Conservation (phyloP, 352 stramenopile species). For the Thalassiosira exigua region DNA sequence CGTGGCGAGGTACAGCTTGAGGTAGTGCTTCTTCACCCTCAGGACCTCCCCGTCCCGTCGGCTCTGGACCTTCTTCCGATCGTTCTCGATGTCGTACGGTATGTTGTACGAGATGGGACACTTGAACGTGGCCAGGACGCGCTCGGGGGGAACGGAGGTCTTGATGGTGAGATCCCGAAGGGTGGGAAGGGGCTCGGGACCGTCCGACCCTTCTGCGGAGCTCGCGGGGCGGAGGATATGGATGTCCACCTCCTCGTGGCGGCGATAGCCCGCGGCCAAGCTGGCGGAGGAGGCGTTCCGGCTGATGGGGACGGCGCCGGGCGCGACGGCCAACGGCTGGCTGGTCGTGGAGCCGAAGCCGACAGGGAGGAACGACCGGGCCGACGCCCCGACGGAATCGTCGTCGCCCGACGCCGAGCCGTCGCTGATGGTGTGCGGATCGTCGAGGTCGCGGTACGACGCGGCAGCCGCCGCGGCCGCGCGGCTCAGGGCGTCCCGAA, state of each 20-base stretch:
- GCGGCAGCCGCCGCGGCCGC: not conserved
- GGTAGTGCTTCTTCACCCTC: conserved; percentile 60
- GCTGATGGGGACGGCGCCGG: not conserved
- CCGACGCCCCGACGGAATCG: conserved; percentile 6
- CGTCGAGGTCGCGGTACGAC: not conserved
- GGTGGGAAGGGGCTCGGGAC: conserved; percentile 31
- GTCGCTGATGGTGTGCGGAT: conserved; percentile 39
- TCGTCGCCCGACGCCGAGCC: conserved; percentile 32
- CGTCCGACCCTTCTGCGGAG: not conserved
- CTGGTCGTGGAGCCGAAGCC: not conserved
- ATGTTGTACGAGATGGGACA: conserved; percentile 51
- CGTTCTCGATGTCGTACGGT: conserved; percentile 47
- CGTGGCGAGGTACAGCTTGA: conserved; percentile 60
- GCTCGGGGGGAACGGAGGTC: conserved; percentile 33
- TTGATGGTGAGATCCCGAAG: conserved; percentile 59
- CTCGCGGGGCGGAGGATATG: conserved; percentile 43
- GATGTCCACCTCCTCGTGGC: conserved; percentile 59
- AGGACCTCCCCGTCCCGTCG: conserved; percentile 55
- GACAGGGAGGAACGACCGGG: not conserved
- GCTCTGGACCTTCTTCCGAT: conserved; percentile 51
- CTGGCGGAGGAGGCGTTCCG: not conserved
- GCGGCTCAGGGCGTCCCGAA: too few species aligned
- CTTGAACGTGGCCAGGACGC: conserved; percentile 60
- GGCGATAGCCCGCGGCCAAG: conserved; percentile 2
- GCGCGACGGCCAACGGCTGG: not conserved